A percentile compares a stretch with the other conserved stretches of the same genome.
phyloP scores from a whole-genome alignment of 768 basidiomycete species.

The Russula compacta region DNA sequence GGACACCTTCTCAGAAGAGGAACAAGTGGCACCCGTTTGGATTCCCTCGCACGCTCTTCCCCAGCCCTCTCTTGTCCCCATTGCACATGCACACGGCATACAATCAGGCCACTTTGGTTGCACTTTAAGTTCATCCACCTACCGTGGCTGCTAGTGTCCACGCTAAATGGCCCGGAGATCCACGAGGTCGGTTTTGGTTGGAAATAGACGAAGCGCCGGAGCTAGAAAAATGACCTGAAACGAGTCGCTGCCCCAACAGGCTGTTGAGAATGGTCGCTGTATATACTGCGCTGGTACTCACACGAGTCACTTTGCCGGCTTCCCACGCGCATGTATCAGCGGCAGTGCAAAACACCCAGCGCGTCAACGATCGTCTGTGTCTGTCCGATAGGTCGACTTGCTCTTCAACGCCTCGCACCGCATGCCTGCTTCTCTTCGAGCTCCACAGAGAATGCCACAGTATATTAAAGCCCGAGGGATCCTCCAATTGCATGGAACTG shows the following conservation, averaged over 20 bases:
- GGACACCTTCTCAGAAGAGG: slow-evolving; percentile 1
- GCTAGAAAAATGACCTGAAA: slow-evolving; percentile 1
- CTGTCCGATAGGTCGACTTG: too few species aligned
- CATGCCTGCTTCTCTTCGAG: slow-evolving; percentile 9
- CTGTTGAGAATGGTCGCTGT: background rate
- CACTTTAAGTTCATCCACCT: too few species aligned
- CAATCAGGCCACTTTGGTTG: slow-evolving; percentile 2
- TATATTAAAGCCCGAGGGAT: background rate
- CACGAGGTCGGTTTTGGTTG: background rate
- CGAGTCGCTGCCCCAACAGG: slow-evolving; percentile 2
- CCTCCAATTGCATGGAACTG: background rate
- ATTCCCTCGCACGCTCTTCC: slow-evolving; percentile 1
- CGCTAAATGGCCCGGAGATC: background rate
- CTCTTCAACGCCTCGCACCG: background rate
- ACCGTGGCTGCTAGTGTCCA: background rate
- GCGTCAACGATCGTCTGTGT: background rate
- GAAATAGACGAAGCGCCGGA: background rate
- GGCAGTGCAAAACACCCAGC: background rate
- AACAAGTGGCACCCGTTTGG: slow-evolving; percentile 2
- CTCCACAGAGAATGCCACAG: background rate
- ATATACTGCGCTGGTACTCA: background rate
- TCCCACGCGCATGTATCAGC: background rate
- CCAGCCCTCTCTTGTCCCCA: background rate
- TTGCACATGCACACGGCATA: too few species aligned
- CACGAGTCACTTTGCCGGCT: background rate